A percentile compares a stretch with the other conserved stretches of the same genome.
These are phyloP conservation scores for Agaricus subrufescens DNA, from an alignment of 768 basidiomycete genomes.

Conservation along the genomic window DNA sequence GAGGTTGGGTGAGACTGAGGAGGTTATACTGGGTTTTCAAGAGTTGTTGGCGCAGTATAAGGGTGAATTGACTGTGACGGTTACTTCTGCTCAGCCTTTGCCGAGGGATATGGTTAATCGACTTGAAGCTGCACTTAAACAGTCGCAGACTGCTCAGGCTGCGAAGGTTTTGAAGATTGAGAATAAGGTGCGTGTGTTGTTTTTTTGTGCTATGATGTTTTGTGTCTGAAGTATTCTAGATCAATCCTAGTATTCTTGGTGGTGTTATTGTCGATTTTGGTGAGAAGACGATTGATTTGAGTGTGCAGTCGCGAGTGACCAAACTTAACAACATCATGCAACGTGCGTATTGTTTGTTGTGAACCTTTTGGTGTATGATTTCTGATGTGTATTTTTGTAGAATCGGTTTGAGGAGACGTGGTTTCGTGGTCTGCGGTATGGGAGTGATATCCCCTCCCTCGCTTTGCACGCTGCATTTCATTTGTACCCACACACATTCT, in stretches of 20 bases:
- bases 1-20: conserved; percentile 75
- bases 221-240: conserved; percentile 37
- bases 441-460: conserved; percentile 1
- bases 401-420: conserved; percentile 8
- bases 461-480: too few relatives aligned
- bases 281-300: conserved; percentile 97
- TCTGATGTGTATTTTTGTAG: not conserved
- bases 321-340: conserved; percentile 88
- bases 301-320: conserved; percentile 89
- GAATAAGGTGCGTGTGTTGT: conserved; percentile 68
- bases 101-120: conserved; percentile 69
- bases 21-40: conserved; percentile 89
- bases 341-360: conserved; percentile 44
- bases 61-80: conserved; percentile 89
- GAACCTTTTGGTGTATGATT: not conserved
- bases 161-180: conserved; percentile 86
- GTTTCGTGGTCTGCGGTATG: not conserved
- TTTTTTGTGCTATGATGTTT: not conserved
- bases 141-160: conserved; percentile 77
- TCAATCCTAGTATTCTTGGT: conserved; percentile 88
- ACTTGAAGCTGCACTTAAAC: conserved; percentile 83
- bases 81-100: conserved; percentile 84
- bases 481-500: conserved; percentile 5
- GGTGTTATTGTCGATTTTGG: conserved; percentile 96
- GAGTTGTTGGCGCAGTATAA: conserved; percentile 84